phyloP scores from a whole-genome alignment of 768 basidiomycete species.

The Lentinula raphanica region DNA sequence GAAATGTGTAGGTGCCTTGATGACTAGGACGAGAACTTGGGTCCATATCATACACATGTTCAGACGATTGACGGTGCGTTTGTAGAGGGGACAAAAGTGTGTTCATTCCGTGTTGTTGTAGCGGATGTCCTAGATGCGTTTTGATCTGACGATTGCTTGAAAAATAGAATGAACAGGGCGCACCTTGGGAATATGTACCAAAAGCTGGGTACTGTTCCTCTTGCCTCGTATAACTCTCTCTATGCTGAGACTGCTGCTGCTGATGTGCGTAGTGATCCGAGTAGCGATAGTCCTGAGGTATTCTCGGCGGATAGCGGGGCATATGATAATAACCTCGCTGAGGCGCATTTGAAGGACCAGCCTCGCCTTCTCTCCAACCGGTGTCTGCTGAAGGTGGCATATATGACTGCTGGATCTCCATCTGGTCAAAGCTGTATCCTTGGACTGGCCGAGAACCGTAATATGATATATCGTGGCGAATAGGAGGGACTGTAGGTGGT shows the following conservation, averaged over 20 bases:
- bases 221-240: not conserved
- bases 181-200: conserved; percentile 5
- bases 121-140: not conserved
- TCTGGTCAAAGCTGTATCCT: not conserved
- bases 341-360: conserved; percentile 34
- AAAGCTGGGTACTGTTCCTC: not conserved
- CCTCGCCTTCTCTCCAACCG: conserved; percentile 40
- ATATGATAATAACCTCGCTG: not conserved
- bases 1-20: conserved; percentile 1
- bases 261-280: not conserved
- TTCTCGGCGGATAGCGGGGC: not conserved
- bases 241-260: not conserved
- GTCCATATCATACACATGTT: not conserved
- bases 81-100: not conserved
- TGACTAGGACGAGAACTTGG: not conserved
- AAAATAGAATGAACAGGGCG: not conserved
- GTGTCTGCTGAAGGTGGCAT: conserved; percentile 24
- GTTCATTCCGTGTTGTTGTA: not conserved
- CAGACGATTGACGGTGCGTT: not conserved
- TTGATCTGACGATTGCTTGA: not conserved
- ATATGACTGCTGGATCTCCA: not conserved
- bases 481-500: conserved; percentile 2
- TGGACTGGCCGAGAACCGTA: conserved; percentile 16
- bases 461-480: conserved; percentile 14
- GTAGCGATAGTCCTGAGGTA: not conserved